Base-by-base conservation (phyloP, 2,329 filamentous ascomycete genomes). In the Aspergillus sergii region DNA sequence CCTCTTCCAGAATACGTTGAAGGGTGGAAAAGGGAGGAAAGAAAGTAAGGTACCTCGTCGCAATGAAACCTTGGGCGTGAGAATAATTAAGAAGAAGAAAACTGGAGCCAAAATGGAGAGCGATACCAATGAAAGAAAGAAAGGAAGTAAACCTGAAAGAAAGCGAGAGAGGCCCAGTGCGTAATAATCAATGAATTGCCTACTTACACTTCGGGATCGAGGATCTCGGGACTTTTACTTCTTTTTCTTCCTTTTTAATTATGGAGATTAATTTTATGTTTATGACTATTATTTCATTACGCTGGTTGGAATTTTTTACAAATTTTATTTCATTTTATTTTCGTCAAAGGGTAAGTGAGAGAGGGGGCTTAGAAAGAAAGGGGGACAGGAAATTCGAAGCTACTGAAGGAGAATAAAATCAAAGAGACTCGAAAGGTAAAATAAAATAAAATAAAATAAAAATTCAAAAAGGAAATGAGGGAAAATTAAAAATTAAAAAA, bases 61-160 rank as follows among this genome's bases (percentile, higher is more conserved):
- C 53, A 34, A 67, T 36, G 51, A 65, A 50, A 62, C 26, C 56
- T 53, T 55, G 68, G 56, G 58, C 65, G 66, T 63, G 60, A 70
- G 66, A 70, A 72, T 58, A 60, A 59, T 56, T 36, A 54, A 36
- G 39, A 59, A 61, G 55, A 59, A 57, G 51, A 54, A 67, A 64
- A 69, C 10, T 55, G 51, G 51, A 55, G 71, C 66, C 66, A 68
- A 68, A 68, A 66, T 66, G 67, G 63, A 68, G 65, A 63, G 48
- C 46, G 23, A 51, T 51, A n/a, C 48, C 48, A 51, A 51, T 51
- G 48, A 51, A 41, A 61, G 56, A 59, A 59, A 59, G 59, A 57
- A 64, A 51, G 46, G 30, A 61, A 65, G 58, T 57, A 62, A 67
- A 62, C 63, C 57, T 62, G 66, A 64, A 69, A 64, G 64, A 62